A percentile compares a stretch with the other conserved stretches of the same genome.
Evolutionary conservation across 148 eudicot genomes (phyloP).

Genomic region (Chenopodium formosanum): DNA sequence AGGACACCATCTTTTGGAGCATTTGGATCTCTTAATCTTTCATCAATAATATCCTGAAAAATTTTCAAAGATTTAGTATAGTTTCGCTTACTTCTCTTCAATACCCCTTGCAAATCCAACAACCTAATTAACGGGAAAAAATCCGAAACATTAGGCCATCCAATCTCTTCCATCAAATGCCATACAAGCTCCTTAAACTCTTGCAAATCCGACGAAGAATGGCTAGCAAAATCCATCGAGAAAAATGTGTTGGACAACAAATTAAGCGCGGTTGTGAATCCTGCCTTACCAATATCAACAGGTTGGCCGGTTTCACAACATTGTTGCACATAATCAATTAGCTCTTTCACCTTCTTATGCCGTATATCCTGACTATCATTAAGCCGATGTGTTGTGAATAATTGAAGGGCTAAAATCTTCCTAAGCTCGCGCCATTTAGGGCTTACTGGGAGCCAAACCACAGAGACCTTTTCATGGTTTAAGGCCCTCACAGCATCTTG

Average conservation of each 20-base stretch:
- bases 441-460: slow-evolving; percentile 24
- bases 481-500: neutral
- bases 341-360: slow-evolving; percentile 22
- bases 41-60: slow-evolving; percentile 29
- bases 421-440: slow-evolving; percentile 26
- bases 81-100: slow-evolving; percentile 2
- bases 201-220: neutral
- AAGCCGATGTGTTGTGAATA: slow-evolving; percentile 19
- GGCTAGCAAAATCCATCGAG: slow-evolving; percentile 23
- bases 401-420: slow-evolving; percentile 20
- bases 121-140: slow-evolving; percentile 19
- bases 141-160: slow-evolving; percentile 30
- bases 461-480: slow-evolving; percentile 17
- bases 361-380: slow-evolving; percentile 24
- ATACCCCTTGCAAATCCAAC: slow-evolving; percentile 28
- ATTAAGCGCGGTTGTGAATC: slow-evolving; percentile 21
- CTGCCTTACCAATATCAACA: slow-evolving; percentile 32
- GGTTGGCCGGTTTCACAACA: slow-evolving; percentile 6
- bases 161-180: slow-evolving; percentile 13
- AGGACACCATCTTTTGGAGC: slow-evolving; percentile 9
- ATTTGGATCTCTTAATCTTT: slow-evolving; percentile 8
- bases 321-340: neutral
- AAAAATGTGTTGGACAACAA: slow-evolving; percentile 29
- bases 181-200: slow-evolving; percentile 29
- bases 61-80: neutral